phyloP scores from a whole-genome alignment of 208 protist species.

The Acanthamoeba royreba region DNA sequence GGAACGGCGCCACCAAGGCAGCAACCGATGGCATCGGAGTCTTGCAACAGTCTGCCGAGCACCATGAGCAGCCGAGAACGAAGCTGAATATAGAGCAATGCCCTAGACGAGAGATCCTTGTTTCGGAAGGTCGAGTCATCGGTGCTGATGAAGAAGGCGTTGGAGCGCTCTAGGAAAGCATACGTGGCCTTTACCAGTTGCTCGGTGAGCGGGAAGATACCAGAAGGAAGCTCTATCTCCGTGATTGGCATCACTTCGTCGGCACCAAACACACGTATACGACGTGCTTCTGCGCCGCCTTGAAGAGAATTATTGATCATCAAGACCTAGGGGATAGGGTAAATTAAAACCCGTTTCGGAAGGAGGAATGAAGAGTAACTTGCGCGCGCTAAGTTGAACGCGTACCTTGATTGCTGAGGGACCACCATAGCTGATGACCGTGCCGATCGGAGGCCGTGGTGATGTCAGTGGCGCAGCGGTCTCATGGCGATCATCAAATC shows the following conservation, averaged over 20 bases:
- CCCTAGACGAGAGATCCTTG: not conserved
- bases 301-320: not conserved
- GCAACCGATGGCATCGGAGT: not conserved
- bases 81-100: not conserved
- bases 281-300: not conserved
- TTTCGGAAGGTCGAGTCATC: too few species aligned
- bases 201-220: not conserved
- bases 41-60: not conserved
- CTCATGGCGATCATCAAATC: not conserved
- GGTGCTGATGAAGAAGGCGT: not conserved
- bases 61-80: not conserved
- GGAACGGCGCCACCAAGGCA: not conserved
- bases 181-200: not conserved
- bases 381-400: too few species aligned
- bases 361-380: not conserved
- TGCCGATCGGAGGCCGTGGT: too few species aligned
- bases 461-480: not conserved
- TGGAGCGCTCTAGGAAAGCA: not conserved
- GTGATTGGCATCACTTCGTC: not conserved
- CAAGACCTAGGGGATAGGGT: not conserved
- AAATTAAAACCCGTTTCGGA: too few species aligned
- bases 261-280: not conserved
- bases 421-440: not conserved
- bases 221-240: not conserved
- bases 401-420: not conserved